Conservation (phyloP, 208 protist genomes). For the Balamuthia mandrillaris region DNA sequence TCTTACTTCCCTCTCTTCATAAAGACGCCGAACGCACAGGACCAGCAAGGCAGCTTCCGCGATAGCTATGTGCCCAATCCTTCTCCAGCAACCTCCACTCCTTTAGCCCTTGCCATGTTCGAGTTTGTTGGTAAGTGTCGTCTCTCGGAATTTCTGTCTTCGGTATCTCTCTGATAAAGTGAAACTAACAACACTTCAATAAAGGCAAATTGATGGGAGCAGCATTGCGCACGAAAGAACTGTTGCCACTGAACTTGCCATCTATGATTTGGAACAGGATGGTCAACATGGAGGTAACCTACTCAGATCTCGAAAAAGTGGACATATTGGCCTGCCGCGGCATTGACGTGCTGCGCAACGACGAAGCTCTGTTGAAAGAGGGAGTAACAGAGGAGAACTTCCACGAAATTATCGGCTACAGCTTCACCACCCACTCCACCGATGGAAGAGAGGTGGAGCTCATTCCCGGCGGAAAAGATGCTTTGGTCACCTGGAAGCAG, state of each 20-base stretch:
- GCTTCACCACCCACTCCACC: no score
- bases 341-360: not conserved
- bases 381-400: not conserved
- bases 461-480: not conserved
- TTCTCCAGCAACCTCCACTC: no score
- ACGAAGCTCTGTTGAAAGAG: not conserved
- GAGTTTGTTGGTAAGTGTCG: constrained; percentile 79
- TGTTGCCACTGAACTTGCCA: constrained; percentile 84
- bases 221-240: constrained; percentile 82
- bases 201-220: constrained; percentile 82
- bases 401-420: not conserved
- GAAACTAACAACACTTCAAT: not conserved
- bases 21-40: no score
- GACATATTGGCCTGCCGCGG: not conserved
- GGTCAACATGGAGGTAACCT: constrained; percentile 57
- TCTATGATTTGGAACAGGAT: constrained; percentile 86
- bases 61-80: no score
- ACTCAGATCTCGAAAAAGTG: not conserved
- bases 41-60: no score
- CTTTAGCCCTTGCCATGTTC: constrained; percentile 71
- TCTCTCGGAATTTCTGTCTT: not conserved
- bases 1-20: not conserved
- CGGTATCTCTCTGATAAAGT: not conserved
- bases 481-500: not conserved
- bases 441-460: not conserved